Conservation (phyloP, 2,329 filamentous ascomycete species). For the Cytospora mali region DNA sequence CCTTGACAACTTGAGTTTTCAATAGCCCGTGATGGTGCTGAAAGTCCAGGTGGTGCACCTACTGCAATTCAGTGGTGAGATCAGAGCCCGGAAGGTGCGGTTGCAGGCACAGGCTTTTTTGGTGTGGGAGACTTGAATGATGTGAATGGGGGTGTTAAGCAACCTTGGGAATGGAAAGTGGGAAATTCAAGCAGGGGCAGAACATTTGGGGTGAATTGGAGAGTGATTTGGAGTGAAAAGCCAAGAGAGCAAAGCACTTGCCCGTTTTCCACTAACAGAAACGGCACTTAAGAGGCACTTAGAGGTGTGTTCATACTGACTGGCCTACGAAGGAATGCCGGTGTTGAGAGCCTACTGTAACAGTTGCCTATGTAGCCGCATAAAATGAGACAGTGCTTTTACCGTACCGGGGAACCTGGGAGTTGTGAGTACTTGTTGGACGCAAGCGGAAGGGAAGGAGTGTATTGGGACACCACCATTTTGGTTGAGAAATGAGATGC, state of each 20-base stretch:
- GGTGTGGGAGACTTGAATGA: neutral
- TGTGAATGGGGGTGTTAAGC: neutral
- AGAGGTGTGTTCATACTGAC: neutral
- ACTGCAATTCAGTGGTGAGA: constrained; percentile 13
- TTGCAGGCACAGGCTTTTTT: neutral
- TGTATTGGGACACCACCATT: neutral
- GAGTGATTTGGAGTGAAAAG: neutral
- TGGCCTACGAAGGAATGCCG: neutral
- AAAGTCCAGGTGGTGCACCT: constrained; percentile 11
- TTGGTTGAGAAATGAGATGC: neutral
- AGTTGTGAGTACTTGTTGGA: constrained; percentile 11
- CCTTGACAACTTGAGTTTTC: constrained; percentile 26
- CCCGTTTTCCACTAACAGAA: neutral
- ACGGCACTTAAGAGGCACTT: neutral
- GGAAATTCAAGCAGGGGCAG: neutral
- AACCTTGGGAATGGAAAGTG: neutral
- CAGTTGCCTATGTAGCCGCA: too few relatives aligned
- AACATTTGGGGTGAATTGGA: neutral
- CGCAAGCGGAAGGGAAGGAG: neutral
- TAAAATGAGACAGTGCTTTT: neutral
- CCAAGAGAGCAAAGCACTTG: neutral
- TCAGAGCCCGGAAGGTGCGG: constrained; percentile 3
- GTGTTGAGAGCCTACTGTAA: neutral
- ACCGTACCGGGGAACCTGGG: constrained; percentile 18
- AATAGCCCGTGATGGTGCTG: constrained; percentile 21